These are phyloP conservation scores for Stevia rebaudiana DNA, from an alignment of 140 eudicot species.

Conservation along the genomic window DNA sequence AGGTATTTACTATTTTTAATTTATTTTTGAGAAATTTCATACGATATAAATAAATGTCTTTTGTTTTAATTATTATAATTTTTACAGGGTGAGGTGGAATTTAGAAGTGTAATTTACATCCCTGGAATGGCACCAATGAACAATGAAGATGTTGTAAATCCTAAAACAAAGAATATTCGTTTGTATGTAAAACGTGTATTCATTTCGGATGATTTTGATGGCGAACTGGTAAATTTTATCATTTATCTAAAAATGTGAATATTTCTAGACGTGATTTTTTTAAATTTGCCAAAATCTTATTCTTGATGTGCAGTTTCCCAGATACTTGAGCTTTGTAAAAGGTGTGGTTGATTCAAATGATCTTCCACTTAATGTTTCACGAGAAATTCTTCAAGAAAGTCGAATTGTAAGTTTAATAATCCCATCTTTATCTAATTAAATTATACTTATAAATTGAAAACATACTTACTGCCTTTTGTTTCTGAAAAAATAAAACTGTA, in stretches of 20 bases:
- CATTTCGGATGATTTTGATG: slow-evolving; percentile 98
- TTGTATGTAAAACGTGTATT: slow-evolving; percentile 91
- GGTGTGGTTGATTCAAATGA: slow-evolving; percentile 98
- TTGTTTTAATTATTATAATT: not conserved
- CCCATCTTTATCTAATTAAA: not conserved
- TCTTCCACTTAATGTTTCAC: slow-evolving; percentile 90
- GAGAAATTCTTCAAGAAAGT: slow-evolving; percentile 98
- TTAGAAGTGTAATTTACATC: slow-evolving; percentile 73
- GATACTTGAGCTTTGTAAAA: slow-evolving; percentile 94
- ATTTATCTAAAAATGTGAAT: not conserved
- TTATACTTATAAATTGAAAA: not conserved
- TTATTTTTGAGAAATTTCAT: not conserved
- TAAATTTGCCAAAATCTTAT: not conserved
- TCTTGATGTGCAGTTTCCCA: slow-evolving; percentile 65
- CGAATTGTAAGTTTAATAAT: slow-evolving; percentile 56
- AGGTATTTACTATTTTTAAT: slow-evolving; percentile 37
- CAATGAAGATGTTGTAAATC: slow-evolving; percentile 81
- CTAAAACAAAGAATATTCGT: slow-evolving; percentile 92
- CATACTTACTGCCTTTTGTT: not conserved
- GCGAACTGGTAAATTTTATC: slow-evolving; percentile 66
- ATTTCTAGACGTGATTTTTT: not conserved
- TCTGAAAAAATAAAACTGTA: not conserved
- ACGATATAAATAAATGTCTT: not conserved
- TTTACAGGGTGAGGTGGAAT: slow-evolving; percentile 93
- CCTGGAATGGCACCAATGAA: slow-evolving; percentile 97